Base-by-base conservation (phyloP, 2,329 filamentous ascomycete species). In the Diplodia scrobiculata region DNA sequence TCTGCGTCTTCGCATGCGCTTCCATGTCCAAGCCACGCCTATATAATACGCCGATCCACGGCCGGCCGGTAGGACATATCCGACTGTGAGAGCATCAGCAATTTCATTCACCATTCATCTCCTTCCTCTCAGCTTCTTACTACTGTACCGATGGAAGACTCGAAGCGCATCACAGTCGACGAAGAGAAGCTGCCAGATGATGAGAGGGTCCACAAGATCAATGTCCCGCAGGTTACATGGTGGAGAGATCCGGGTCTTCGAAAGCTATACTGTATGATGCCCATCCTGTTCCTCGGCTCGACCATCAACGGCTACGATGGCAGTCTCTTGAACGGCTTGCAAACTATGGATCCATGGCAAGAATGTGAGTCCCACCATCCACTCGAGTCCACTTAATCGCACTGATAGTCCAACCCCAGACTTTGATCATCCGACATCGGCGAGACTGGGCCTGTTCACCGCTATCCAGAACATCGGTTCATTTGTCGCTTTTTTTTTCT, bases 391-490 rank as follows among this genome's bases (percentile, higher is more conserved):
- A 29, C 14, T 32, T 13, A 3, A 5, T 48, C 21, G 45, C 21
- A n/a, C 11, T 29, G 13, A 59, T 7, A 5, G 13, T 25, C 13
- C 58, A 0, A 80, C 80, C 69, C 67, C 72, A 13, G 72, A 74
- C 19, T 73, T 74, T 54, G 78, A 77, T 62, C 77, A 62, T 32
- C 58, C 58, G n/a, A 62, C 58, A 36, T 62, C 58, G 58, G 58
- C 79, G 0, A 70, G 70, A 1, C 82, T 81, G 5, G 81, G 81
- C 19, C 81, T 83, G 52, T 79, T 82, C 13, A 82, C 79, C 65
- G 80, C 80, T 25, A 83, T 83, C 53, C 82, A 81, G 69, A 81
- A 77, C 1, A 79, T 82, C 48, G 81, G 77, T n/a, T 80, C 79
- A 65, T 72, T 82, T 14, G 74, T 76, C 6, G 80, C 78, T 0